These are phyloP conservation scores for Lactarius sanguifluus DNA, from an alignment of 768 basidiomycete genomes.

Conservation along the genomic window DNA sequence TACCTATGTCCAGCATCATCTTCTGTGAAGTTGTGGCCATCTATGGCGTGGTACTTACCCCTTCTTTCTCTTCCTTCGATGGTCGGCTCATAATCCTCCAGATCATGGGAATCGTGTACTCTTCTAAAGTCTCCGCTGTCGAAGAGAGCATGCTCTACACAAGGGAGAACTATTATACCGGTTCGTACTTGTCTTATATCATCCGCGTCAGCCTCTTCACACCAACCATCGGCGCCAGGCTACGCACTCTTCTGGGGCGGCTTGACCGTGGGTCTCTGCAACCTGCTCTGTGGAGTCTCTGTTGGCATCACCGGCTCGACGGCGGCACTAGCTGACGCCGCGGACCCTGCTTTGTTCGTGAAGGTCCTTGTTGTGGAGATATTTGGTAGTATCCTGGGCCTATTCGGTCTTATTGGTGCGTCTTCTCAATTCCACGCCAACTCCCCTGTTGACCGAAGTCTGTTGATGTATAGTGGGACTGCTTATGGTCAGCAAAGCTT, in stretches of 20 bases:
- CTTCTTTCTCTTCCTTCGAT: background rate
- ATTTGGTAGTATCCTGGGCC: conserved; percentile 85
- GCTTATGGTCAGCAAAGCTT: conserved; percentile 70
- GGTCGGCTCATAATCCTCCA: conserved; percentile 33
- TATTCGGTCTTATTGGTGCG: conserved; percentile 92
- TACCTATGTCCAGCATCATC: conserved; percentile 67
- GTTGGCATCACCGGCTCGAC: conserved; percentile 96
- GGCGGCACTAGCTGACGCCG: conserved; percentile 92
- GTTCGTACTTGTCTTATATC: conserved; percentile 38
- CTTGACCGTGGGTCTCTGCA: conserved; percentile 89
- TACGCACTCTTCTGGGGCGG: conserved; percentile 98
- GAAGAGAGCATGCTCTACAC: conserved; percentile 75
- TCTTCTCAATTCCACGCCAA: conserved; percentile 26
- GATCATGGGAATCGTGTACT: conserved; percentile 98
- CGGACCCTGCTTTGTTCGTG: conserved; percentile 92
- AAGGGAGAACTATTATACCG: conserved; percentile 88
- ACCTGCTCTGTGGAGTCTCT: conserved; percentile 90
- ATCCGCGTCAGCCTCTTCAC: conserved; percentile 12
- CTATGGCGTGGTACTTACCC: conserved; percentile 78
- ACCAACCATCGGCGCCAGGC: conserved; percentile 44
- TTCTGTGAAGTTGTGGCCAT: conserved; percentile 99
- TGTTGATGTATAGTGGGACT: conserved; percentile 59
- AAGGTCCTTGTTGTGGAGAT: conserved; percentile 97
- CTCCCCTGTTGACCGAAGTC: conserved; percentile 13
- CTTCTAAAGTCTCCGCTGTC: conserved; percentile 67